phyloP scores from a whole-genome alignment of 1,139 yeast genomes.

The Barnettozyma hawaiiensis region DNA sequence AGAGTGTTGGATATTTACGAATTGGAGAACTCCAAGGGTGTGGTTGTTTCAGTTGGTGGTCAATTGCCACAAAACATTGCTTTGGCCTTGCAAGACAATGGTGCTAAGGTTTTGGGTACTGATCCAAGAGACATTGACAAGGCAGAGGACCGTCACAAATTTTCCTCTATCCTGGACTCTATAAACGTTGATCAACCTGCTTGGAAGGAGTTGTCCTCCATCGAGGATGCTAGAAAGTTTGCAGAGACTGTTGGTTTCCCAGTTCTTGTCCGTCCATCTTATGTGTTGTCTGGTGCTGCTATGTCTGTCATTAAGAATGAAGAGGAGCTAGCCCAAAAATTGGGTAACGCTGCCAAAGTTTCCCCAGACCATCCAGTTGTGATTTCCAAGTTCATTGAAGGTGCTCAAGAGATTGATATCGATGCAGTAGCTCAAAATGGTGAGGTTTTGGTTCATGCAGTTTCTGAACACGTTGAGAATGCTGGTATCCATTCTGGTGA shows the following conservation, averaged over 20 bases:
- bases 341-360: conserved; percentile 84
- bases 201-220: conserved; percentile 91
- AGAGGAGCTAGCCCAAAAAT: conserved; percentile 72
- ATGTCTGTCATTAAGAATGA: conserved; percentile 86
- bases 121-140: conserved; percentile 92
- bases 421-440: conserved; percentile 95
- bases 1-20: conserved; percentile 97
- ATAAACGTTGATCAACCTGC: conserved; percentile 94
- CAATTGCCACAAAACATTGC: conserved; percentile 98
- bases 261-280: conserved; percentile 95
- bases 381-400: conserved; percentile 89
- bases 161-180: conserved; percentile 88
- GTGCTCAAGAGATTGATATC: conserved; percentile 94
- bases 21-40: conserved; percentile 82
- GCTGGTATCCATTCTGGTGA: conserved; percentile 99
- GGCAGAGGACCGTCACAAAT: conserved; percentile 98
- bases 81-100: conserved; percentile 69
- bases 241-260: conserved; percentile 90
- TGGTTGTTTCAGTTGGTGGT: conserved; percentile 95
- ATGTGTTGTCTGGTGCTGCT: conserved; percentile 97
- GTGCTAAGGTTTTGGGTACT: conserved; percentile 89
- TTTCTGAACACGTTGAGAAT: conserved; percentile 96
- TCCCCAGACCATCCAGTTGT: conserved; percentile 94
- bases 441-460: conserved; percentile 84
- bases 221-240: conserved; percentile 78